Conservation (phyloP, 2,329 filamentous ascomycete genomes). For the Zalaria obscura region DNA sequence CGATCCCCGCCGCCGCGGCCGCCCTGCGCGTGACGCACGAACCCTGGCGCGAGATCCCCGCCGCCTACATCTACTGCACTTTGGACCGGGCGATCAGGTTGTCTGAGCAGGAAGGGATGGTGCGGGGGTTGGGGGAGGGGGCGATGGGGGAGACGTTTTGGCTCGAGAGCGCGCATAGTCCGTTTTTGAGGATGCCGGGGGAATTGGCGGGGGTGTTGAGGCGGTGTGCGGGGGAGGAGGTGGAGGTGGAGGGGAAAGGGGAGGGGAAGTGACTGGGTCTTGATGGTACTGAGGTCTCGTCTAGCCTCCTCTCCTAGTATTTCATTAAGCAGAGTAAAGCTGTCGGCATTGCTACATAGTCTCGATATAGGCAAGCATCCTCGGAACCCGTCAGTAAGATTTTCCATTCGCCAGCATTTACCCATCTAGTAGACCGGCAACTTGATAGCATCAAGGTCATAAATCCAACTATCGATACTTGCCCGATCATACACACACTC, state of each 20-base stretch:
- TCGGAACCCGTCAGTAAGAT: no score
- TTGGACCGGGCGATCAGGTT: not conserved
- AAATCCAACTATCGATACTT: conserved; percentile 12
- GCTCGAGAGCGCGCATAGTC: not conserved
- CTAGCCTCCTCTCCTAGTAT: no score
- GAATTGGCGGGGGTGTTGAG: not conserved
- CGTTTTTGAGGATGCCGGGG: not conserved
- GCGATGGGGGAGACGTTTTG: not conserved
- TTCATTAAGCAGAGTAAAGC: no score
- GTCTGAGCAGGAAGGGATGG: not conserved
- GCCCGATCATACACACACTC: conserved; percentile 23
- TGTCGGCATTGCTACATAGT: no score
- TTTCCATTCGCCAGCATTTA: not conserved
- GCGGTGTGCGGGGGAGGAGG: not conserved
- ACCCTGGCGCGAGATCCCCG: not conserved
- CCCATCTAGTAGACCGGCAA: conserved; percentile 7
- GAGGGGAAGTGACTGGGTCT: no score
- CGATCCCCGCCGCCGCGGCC: not conserved
- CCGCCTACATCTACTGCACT: not conserved
- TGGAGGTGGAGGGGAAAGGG: not conserved
- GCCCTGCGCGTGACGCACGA: not conserved
- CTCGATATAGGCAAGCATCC: no score
- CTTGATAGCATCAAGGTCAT: conserved; percentile 9
- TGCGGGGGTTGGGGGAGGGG: not conserved
- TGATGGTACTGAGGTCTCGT: no score